Evolutionary conservation across 805 yeast species (phyloP).

Genomic region (Candida ficus): DNA sequence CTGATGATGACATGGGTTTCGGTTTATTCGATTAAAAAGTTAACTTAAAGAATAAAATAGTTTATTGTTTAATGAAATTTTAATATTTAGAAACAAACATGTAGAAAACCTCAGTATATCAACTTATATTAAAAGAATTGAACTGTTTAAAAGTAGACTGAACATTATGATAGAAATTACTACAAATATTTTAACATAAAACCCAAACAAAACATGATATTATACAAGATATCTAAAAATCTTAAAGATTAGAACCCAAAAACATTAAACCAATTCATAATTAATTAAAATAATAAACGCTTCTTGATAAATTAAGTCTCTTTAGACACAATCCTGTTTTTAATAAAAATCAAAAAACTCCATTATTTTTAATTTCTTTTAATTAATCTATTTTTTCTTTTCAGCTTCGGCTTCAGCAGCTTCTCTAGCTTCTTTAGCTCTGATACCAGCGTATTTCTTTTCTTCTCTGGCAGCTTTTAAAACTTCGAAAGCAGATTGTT

Average conservation of each 20-base stretch:
- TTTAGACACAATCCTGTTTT: no score
- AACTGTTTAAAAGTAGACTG: no score
- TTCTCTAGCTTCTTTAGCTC: slow-evolving; percentile 94
- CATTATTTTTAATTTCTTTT: not conserved
- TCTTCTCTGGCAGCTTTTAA: slow-evolving; percentile 90
- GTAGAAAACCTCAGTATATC: no score
- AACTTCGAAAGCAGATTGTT: slow-evolving; percentile 83
- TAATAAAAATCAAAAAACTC: not conserved
- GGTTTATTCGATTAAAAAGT: slow-evolving; percentile 75
- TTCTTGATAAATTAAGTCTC: no score
- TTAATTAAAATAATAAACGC: not conserved
- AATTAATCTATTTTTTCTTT: slow-evolving; percentile 73
- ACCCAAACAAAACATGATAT: slow-evolving; percentile 7
- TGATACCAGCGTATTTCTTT: slow-evolving; percentile 86
- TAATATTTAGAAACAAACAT: no score
- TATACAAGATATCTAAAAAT: slow-evolving; percentile 5
- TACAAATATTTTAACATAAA: not conserved
- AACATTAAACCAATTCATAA: slow-evolving; percentile 5
- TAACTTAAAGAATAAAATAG: not conserved
- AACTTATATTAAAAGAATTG: not conserved
- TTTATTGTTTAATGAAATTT: slow-evolving; percentile 1
- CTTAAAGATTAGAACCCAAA: slow-evolving; percentile 3
- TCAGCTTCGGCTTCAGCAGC: slow-evolving; percentile 99
- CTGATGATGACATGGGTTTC: slow-evolving; percentile 86
- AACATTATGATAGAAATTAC: no score